phyloP scores from a whole-genome alignment of 345 rosid genomes.

The Eucalyptus paniculata region DNA sequence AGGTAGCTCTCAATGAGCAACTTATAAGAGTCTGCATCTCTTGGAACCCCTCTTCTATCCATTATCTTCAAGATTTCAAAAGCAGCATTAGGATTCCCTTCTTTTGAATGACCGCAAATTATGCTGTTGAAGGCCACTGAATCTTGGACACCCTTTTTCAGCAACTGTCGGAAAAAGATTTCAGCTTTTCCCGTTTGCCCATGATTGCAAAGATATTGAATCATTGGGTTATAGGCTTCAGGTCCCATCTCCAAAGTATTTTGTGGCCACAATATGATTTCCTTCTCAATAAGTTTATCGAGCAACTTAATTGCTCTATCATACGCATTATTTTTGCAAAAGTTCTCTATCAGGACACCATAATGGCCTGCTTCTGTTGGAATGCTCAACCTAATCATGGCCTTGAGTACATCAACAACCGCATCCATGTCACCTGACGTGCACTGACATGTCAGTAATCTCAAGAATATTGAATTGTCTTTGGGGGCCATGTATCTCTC shows the following conservation, averaged over 20 bases:
- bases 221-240: slow-evolving; percentile 53
- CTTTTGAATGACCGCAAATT: slow-evolving; percentile 68
- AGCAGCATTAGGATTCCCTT: slow-evolving; percentile 69
- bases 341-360: slow-evolving; percentile 65
- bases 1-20: slow-evolving; percentile 73
- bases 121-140: slow-evolving; percentile 58
- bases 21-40: slow-evolving; percentile 59
- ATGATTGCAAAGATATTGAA: slow-evolving; percentile 53
- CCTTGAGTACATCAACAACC: slow-evolving; percentile 64
- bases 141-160: slow-evolving; percentile 81
- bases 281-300: slow-evolving; percentile 67
- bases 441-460: slow-evolving; percentile 49
- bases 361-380: slow-evolving; percentile 83
- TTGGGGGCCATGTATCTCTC: slow-evolving; percentile 48
- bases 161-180: slow-evolving; percentile 68
- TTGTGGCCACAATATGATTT: slow-evolving; percentile 66
- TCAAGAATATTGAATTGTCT: slow-evolving; percentile 62
- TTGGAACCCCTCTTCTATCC: slow-evolving; percentile 63
- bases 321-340: slow-evolving; percentile 56
- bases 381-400: slow-evolving; percentile 63
- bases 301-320: slow-evolving; percentile 59
- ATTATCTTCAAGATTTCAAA: slow-evolving; percentile 80
- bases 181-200: slow-evolving; percentile 80
- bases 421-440: slow-evolving; percentile 58
- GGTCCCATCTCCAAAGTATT: slow-evolving; percentile 50